These are phyloP conservation scores for Alternaria longipes DNA, from an alignment of 2,329 filamentous ascomycete genomes.

Conservation along the genomic window DNA sequence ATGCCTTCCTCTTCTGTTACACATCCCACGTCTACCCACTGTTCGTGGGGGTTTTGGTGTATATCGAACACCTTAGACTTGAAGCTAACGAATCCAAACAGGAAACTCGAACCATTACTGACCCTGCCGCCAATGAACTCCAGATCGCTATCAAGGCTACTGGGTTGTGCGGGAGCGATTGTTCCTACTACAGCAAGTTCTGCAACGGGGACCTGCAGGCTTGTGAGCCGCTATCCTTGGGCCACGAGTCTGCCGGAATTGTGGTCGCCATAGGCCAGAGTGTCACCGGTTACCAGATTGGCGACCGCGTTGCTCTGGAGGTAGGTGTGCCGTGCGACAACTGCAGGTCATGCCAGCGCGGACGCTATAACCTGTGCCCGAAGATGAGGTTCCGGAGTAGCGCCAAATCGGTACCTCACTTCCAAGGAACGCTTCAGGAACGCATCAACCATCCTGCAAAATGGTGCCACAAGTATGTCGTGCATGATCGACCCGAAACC, in stretches of 20 bases:
- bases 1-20: conserved; percentile 45
- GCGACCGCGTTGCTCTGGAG: conserved; percentile 54
- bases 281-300: conserved; percentile 51
- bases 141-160: conserved; percentile 72
- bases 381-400: conserved; percentile 56
- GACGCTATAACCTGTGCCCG: conserved; percentile 55
- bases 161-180: conserved; percentile 75
- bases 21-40: conserved; percentile 45
- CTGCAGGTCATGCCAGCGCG: conserved; percentile 54
- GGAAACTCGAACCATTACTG: conserved; percentile 65
- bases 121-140: conserved; percentile 66
- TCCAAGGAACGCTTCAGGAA: conserved; percentile 56
- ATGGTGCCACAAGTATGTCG: conserved; percentile 56
- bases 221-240: conserved; percentile 69
- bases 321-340: conserved; percentile 54
- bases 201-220: conserved; percentile 75
- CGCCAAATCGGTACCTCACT: conserved; percentile 55
- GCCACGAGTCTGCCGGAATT: conserved; percentile 53
- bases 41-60: conserved; percentile 44
- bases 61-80: conserved; percentile 21
- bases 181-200: conserved; percentile 77
- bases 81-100: conserved; percentile 48
- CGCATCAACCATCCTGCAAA: conserved; percentile 56
- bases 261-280: conserved; percentile 51
- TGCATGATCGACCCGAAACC: conserved; percentile 41